Conservation (phyloP, 2,329 filamentous ascomycete species). For the Pseudofabraea citricarpa region DNA sequence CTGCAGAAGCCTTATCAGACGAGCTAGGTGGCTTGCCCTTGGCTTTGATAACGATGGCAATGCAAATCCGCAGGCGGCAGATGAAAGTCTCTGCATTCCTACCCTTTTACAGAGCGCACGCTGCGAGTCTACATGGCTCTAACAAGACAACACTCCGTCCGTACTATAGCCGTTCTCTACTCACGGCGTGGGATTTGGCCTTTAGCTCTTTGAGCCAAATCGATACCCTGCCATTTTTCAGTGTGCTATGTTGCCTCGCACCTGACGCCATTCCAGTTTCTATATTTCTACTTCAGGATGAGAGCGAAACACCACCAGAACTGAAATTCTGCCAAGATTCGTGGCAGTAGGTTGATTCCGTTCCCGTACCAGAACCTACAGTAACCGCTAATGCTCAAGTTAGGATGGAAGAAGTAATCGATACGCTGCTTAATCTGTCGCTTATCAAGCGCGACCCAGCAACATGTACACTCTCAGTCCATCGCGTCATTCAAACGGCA, state of each 20-base stretch:
- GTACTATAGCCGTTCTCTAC: slow-evolving; percentile 1
- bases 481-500: background rate
- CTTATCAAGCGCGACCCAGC: background rate
- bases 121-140: background rate
- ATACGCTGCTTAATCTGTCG: background rate
- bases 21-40: slow-evolving; percentile 3
- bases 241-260: background rate
- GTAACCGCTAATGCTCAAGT: too few species aligned
- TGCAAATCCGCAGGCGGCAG: background rate
- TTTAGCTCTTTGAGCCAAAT: background rate
- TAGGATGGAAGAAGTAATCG: background rate
- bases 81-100: slow-evolving; percentile 1
- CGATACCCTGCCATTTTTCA: background rate
- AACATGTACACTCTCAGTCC: background rate
- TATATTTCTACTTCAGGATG: background rate
- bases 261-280: background rate
- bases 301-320: background rate
- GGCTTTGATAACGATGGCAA: slow-evolving; percentile 3
- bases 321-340: background rate
- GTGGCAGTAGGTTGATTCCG: background rate
- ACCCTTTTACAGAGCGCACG: background rate
- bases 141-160: background rate
- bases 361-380: too few species aligned
- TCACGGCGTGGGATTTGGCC: background rate
- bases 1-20: background rate